phyloP scores from a whole-genome alignment of 352 stramenopile species.

The Chrysophaeum taylorii region DNA sequence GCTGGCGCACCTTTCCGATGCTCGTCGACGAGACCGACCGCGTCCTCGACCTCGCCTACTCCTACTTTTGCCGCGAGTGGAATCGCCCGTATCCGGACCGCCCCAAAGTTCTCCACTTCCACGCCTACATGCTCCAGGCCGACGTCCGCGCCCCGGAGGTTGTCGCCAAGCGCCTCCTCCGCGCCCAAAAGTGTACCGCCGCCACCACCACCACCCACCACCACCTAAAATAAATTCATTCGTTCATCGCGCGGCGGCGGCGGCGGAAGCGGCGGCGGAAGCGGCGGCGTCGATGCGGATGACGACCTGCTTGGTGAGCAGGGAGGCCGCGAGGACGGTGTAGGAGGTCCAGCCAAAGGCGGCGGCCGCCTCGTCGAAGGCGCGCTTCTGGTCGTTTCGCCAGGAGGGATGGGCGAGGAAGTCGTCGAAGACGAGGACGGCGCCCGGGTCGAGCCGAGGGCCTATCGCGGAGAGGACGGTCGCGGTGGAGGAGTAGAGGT shows the following conservation, averaged over 20 bases:
- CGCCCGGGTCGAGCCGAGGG: slow-evolving; percentile 38
- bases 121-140: slow-evolving; percentile 12
- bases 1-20: slow-evolving; percentile 9
- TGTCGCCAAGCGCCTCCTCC: background rate
- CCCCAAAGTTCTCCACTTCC: background rate
- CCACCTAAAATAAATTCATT: too few species aligned
- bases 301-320: too few species aligned
- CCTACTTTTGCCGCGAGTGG: slow-evolving; percentile 4
- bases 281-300: too few species aligned
- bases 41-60: background rate
- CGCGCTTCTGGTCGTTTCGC: slow-evolving; percentile 33
- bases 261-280: too few species aligned
- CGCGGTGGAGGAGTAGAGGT: slow-evolving; percentile 46
- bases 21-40: background rate
- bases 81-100: too few species aligned
- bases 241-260: too few species aligned
- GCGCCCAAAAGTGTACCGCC: background rate
- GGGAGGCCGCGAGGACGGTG: too few species aligned
- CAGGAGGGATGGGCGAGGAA: slow-evolving; percentile 51
- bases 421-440: slow-evolving; percentile 55
- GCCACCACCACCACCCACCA: background rate
- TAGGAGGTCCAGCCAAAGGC: too few species aligned
- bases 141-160: background rate
- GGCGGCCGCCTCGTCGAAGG: too few species aligned
- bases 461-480: slow-evolving; percentile 49